Conservation (phyloP, 495 filamentous ascomycete species). For the Xylaria acuta region DNA sequence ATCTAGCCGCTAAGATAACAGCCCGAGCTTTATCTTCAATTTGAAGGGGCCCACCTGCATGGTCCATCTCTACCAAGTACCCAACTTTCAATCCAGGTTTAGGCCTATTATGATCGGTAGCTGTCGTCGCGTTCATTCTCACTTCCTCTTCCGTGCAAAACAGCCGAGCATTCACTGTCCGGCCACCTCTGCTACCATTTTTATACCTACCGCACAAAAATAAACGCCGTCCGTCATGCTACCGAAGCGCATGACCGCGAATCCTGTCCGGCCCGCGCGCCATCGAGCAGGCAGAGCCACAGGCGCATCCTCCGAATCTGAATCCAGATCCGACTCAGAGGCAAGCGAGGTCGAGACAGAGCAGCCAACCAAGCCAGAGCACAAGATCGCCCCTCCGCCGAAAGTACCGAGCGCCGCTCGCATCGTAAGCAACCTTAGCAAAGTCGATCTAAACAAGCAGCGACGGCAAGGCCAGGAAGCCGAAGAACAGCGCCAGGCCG, state of each 20-base stretch:
- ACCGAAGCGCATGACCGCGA: slow-evolving; percentile 92
- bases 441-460: slow-evolving; percentile 69
- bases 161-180: background rate
- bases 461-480: slow-evolving; percentile 43
- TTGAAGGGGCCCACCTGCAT: background rate
- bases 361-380: slow-evolving; percentile 32
- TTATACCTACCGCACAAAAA: background rate
- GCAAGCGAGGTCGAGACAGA: slow-evolving; percentile 57
- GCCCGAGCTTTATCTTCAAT: slow-evolving; percentile 6
- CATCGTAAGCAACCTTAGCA: slow-evolving; percentile 65
- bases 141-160: background rate
- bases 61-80: background rate
- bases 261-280: slow-evolving; percentile 80
- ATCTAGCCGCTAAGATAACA: slow-evolving; percentile 11
- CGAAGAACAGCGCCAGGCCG: slow-evolving; percentile 49
- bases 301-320: slow-evolving; percentile 69
- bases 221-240: slow-evolving; percentile 65
- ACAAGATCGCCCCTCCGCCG: slow-evolving; percentile 59
- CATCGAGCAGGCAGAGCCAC: slow-evolving; percentile 86
- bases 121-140: background rate
- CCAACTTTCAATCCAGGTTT: background rate
- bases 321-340: slow-evolving; percentile 68
- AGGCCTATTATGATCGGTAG: background rate
- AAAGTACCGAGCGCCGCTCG: slow-evolving; percentile 63
- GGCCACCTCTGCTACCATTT: background rate